Evolutionary conservation across 768 basidiomycete genomes (phyloP).

Genomic region (Tylopilus cervinicoccineus): DNA sequence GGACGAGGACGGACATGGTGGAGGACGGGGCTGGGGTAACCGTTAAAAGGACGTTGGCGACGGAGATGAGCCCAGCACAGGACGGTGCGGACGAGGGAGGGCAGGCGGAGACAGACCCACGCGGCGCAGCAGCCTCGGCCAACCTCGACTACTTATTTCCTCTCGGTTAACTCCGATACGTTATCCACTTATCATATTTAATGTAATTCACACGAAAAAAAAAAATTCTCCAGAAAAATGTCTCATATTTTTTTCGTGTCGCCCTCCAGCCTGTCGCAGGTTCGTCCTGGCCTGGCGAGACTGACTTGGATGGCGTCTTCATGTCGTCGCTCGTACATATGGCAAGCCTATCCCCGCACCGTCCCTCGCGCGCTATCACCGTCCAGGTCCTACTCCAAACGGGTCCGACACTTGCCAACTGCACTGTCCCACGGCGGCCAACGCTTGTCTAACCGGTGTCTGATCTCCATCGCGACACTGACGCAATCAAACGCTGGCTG

Average conservation of each 20-base stretch:
- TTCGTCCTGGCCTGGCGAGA: no score
- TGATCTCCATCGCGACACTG: neutral
- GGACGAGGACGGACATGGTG: constrained; percentile 31
- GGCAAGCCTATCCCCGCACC: constrained; percentile 11
- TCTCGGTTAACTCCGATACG: constrained; percentile 21
- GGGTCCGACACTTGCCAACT: no score
- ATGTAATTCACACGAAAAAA: no score
- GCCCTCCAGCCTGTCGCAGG: no score
- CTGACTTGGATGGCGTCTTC: no score
- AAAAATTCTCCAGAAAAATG: no score
- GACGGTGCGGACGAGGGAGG: constrained; percentile 7
- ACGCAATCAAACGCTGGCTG: neutral
- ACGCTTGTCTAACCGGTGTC: neutral
- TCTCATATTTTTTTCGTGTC: neutral
- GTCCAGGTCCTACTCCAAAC: neutral
- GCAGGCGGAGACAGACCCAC: constrained; percentile 14
- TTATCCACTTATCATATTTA: constrained; percentile 15
- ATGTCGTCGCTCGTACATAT: neutral
- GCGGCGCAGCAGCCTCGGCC: constrained; percentile 10
- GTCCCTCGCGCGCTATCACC: neutral
- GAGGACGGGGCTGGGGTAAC: neutral
- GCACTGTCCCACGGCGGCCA: neutral
- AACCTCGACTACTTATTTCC: constrained; percentile 21
- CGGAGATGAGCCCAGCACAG: constrained; percentile 26
- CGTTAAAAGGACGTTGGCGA: constrained; percentile 20